Evolutionary conservation across 257 asterid species (phyloP).

Genomic region (Jacaranda mimosifolia): DNA sequence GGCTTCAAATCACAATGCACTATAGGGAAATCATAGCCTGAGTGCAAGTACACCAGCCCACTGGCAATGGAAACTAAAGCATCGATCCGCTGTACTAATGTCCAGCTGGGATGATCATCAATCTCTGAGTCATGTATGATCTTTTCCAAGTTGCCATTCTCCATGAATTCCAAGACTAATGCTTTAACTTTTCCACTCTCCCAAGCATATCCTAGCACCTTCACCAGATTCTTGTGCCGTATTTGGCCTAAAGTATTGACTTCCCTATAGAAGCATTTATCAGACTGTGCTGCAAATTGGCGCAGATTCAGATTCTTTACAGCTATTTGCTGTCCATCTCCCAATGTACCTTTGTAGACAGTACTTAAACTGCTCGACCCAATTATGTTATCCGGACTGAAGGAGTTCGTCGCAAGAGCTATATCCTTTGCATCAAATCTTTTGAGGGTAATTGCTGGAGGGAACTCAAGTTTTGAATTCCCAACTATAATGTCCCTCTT

Average conservation of each 20-base stretch:
- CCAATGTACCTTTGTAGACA: slow-evolving; percentile 70
- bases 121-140: slow-evolving; percentile 47
- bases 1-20: slow-evolving; percentile 95
- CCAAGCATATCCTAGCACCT: slow-evolving; percentile 84
- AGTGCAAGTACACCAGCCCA: slow-evolving; percentile 74
- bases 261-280: slow-evolving; percentile 75
- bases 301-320: slow-evolving; percentile 70
- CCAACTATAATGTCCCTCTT: slow-evolving; percentile 27
- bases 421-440: slow-evolving; percentile 63
- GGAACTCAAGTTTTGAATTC: slow-evolving; percentile 34
- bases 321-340: slow-evolving; percentile 60
- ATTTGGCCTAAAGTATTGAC: slow-evolving; percentile 63
- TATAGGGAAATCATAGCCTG: slow-evolving; percentile 75
- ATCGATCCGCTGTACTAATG: slow-evolving; percentile 56
- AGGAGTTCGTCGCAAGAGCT: slow-evolving; percentile 64
- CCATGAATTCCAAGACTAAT: slow-evolving; percentile 78
- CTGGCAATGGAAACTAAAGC: slow-evolving; percentile 63
- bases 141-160: slow-evolving; percentile 78
- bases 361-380: slow-evolving; percentile 81
- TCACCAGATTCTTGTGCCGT: slow-evolving; percentile 80
- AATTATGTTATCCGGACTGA: slow-evolving; percentile 63
- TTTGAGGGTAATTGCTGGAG: slow-evolving; percentile 49
- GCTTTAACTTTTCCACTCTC: slow-evolving; percentile 74
- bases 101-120: slow-evolving; percentile 42
- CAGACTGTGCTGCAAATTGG: slow-evolving; percentile 65